phyloP scores from a whole-genome alignment of 768 basidiomycete genomes.

The Calocera cornea region DNA sequence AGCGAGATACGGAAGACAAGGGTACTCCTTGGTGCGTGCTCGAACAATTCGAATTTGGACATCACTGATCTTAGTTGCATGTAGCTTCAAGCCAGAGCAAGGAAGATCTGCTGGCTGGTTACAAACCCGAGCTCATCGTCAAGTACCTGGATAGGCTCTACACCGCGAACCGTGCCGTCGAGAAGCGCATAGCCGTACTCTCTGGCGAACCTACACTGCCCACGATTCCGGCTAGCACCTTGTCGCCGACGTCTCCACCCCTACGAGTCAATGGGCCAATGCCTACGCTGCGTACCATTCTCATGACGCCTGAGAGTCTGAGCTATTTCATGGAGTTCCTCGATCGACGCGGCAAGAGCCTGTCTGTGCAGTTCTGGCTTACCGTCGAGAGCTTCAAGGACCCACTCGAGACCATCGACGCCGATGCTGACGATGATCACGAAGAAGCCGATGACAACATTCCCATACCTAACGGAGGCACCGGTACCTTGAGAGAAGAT shows the following conservation, averaged over 20 bases:
- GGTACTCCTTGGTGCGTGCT: slow-evolving; percentile 45
- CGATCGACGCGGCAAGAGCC: slow-evolving; percentile 73
- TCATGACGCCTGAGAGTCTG: slow-evolving; percentile 77
- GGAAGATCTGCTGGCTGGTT: slow-evolving; percentile 78
- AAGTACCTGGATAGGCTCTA: slow-evolving; percentile 80
- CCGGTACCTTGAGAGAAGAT: slow-evolving; percentile 64
- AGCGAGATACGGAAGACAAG: slow-evolving; percentile 81
- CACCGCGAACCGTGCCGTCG: slow-evolving; percentile 75
- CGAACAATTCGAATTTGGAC: not conserved
- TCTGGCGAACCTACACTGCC: slow-evolving; percentile 35
- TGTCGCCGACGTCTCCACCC: not conserved
- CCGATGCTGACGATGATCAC: slow-evolving; percentile 25
- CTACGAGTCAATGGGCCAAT: not conserved
- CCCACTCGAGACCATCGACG: slow-evolving; percentile 72
- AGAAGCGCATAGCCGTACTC: slow-evolving; percentile 67
- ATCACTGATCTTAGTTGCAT: not conserved
- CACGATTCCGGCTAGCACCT: not conserved
- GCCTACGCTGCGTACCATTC: slow-evolving; percentile 59
- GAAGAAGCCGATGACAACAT: slow-evolving; percentile 50
- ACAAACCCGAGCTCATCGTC: slow-evolving; percentile 70
- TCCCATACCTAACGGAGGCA: slow-evolving; percentile 25
- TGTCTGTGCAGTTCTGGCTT: slow-evolving; percentile 93
- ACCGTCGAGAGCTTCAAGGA: slow-evolving; percentile 97
- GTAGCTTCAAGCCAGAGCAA: slow-evolving; percentile 50
- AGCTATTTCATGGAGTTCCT: slow-evolving; percentile 98